phyloP scores from a whole-genome alignment of 2,329 filamentous ascomycete species.

The Fusarium pseudocircinatum region DNA sequence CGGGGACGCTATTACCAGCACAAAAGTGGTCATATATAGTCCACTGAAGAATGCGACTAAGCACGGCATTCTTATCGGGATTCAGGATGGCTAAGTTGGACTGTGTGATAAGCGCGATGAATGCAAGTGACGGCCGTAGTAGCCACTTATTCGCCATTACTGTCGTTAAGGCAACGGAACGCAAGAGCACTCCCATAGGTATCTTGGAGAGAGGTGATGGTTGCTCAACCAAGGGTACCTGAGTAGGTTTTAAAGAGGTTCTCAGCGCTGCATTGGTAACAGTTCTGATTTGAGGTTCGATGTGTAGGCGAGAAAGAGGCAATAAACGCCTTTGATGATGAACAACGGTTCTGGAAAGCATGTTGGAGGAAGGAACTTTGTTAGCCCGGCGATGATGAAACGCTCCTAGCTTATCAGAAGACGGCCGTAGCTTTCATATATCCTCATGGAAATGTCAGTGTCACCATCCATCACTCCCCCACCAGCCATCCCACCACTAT shows the following conservation, averaged over 20 bases:
- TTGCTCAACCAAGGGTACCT: neutral
- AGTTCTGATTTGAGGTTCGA: neutral
- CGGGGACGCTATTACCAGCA: conserved; percentile 58
- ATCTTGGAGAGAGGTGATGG: conserved; percentile 32
- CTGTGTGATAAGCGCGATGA: conserved; percentile 37
- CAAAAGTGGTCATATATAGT: conserved; percentile 67
- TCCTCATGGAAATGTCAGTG: neutral
- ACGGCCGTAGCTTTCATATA: neutral
- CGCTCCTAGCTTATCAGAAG: rapidly evolving
- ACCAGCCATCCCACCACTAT: neutral
- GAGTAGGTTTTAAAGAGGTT: neutral
- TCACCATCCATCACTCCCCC: neutral
- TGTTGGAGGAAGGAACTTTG: neutral
- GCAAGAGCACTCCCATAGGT: conserved; percentile 35
- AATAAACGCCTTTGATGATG: neutral
- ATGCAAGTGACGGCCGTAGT: conserved; percentile 38
- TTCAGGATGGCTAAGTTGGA: conserved; percentile 52
- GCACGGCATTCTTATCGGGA: conserved; percentile 51
- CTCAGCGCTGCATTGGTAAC: conserved; percentile 10
- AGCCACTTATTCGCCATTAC: conserved; percentile 42
- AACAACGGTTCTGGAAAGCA: neutral
- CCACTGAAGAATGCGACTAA: conserved; percentile 55
- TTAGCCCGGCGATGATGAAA: rapidly evolving
- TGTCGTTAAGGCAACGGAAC: conserved; percentile 41
- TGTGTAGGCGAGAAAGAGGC: neutral